Conservation (phyloP, 805 yeast genomes). For the Peterozyma toletana region DNA sequence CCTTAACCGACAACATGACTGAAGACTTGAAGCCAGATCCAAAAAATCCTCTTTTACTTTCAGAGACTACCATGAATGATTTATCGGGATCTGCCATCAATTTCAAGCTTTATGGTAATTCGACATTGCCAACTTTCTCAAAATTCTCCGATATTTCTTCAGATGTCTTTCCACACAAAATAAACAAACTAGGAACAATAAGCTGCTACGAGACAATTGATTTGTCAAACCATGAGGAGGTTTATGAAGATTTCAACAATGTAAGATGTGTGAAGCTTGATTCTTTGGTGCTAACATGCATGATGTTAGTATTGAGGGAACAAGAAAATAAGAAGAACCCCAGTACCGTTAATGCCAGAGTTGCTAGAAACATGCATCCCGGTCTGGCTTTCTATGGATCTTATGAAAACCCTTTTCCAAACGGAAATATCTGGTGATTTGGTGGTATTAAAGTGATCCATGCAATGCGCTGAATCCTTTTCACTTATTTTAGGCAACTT, state of each 20-base stretch:
- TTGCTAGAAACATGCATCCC: constrained; percentile 1
- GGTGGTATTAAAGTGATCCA: too few species aligned
- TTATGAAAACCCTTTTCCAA: constrained; percentile 1
- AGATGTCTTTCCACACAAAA: constrained; percentile 8
- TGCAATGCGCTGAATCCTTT: too few species aligned
- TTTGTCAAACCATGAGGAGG: constrained; percentile 2
- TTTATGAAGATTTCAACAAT: constrained; percentile 8
- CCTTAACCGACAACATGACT: constrained; percentile 9
- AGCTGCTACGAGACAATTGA: constrained; percentile 7
- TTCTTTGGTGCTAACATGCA: constrained; percentile 9
- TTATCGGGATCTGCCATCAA: constrained; percentile 6
- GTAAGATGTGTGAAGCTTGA: constrained; percentile 9
- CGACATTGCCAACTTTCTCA: constrained; percentile 11
- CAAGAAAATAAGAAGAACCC: constrained; percentile 11
- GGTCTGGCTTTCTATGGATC: constrained; percentile 3
- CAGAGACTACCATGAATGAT: constrained; percentile 7
- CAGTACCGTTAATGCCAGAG: constrained; percentile 1
- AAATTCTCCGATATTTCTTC: constrained; percentile 5
- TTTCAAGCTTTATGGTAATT: constrained; percentile 8
- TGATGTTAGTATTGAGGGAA: constrained; percentile 11
- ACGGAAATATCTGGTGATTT: constrained; percentile 2
- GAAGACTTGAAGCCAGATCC: constrained; percentile 8
- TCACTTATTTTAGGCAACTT: too few species aligned
- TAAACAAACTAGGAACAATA: constrained; percentile 5
- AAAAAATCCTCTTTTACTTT: constrained; percentile 8